phyloP scores from a whole-genome alignment of 2,329 filamentous ascomycete genomes.

The Aspergillus niger region DNA sequence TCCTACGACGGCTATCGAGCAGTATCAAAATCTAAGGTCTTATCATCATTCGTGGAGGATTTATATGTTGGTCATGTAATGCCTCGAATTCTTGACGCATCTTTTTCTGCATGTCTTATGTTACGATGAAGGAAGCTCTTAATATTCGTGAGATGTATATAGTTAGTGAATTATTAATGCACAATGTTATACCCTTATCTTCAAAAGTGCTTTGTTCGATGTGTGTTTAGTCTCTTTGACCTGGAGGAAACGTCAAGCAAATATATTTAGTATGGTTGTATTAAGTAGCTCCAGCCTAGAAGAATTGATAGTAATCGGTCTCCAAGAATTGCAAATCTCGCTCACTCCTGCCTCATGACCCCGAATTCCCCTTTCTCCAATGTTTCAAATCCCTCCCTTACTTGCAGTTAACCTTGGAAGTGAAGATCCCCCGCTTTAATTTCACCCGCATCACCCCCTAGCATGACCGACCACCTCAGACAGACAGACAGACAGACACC shows the following conservation, averaged over 20 bases:
- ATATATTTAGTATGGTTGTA: too few species aligned
- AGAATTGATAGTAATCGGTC: too few species aligned
- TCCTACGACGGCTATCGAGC: too few species aligned
- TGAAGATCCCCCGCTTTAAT: background rate
- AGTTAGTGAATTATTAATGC: background rate
- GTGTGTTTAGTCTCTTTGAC: too few species aligned
- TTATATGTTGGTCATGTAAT: background rate
- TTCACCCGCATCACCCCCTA: background rate
- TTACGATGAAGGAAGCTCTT: background rate
- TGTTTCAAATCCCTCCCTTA: background rate
- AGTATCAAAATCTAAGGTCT: background rate
- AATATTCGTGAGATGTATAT: background rate
- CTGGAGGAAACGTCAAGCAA: too few species aligned
- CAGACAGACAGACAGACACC: background rate
- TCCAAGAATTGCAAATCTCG: too few species aligned
- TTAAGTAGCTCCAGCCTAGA: too few species aligned
- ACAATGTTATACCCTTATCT: background rate
- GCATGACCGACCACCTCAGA: background rate
- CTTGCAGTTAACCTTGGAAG: background rate
- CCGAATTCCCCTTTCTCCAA: too few species aligned
- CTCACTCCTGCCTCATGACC: too few species aligned
- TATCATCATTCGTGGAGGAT: background rate
- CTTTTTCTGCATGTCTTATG: background rate
- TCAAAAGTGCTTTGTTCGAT: too few species aligned
- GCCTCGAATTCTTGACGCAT: background rate